Conservation (phyloP, 129 eudicot species). For the Lonicera japonica region DNA sequence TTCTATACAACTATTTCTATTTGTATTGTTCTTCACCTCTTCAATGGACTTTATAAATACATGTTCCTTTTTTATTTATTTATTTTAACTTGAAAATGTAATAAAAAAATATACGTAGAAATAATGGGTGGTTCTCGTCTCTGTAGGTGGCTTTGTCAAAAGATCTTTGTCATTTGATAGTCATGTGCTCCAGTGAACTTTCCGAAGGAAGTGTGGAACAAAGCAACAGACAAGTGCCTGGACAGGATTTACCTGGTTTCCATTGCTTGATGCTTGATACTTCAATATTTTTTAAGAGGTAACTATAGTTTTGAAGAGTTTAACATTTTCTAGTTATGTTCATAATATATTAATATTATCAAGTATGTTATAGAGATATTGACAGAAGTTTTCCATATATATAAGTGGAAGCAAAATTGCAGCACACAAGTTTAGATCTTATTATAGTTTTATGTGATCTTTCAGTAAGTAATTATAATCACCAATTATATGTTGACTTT, state of each 20-base stretch:
- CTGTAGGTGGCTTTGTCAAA: slow-evolving; percentile 79
- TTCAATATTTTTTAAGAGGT: slow-evolving; percentile 80
- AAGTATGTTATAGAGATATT: neutral
- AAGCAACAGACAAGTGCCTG: slow-evolving; percentile 22
- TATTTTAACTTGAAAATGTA: too few relatives aligned
- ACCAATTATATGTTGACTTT: neutral
- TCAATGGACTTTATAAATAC: too few relatives aligned
- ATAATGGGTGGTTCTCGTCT: slow-evolving; percentile 13
- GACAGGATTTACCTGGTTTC: slow-evolving; percentile 37
- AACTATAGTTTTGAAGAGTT: slow-evolving; percentile 17
- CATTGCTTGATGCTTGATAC: slow-evolving; percentile 77
- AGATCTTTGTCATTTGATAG: slow-evolving; percentile 65
- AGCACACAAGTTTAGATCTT: neutral
- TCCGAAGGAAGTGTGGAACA: slow-evolving; percentile 9
- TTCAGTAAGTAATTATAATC: neutral
- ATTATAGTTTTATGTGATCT: neutral
- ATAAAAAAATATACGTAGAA: too few relatives aligned
- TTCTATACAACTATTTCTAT: too few relatives aligned
- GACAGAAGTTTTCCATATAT: neutral
- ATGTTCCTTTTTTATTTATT: too few relatives aligned
- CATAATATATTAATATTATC: neutral
- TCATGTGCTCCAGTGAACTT: slow-evolving; percentile 63
- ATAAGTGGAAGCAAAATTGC: neutral
- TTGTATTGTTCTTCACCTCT: too few relatives aligned
- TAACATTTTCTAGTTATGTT: neutral